Conservation (phyloP, 2,329 filamentous ascomycete species). For the Aspergillus terreus region DNA sequence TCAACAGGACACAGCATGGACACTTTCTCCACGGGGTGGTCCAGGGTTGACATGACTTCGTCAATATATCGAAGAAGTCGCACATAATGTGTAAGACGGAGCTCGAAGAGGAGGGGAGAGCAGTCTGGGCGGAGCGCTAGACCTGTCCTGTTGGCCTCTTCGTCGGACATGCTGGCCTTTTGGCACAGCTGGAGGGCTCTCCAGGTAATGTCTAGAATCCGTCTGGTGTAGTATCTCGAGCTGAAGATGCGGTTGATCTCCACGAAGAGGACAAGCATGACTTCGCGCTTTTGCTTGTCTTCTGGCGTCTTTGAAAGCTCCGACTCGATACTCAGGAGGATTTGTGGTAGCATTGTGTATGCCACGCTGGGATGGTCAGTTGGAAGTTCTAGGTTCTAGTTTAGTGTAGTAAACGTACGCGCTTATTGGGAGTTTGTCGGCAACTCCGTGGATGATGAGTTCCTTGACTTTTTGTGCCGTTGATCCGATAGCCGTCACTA, state of each 20-base stretch:
- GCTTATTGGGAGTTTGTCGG: slow-evolving; percentile 14
- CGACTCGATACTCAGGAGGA: slow-evolving; percentile 11
- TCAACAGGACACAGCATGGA: background rate
- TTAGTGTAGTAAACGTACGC: slow-evolving; percentile 1
- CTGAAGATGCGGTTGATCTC: slow-evolving; percentile 11
- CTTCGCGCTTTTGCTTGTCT: slow-evolving; percentile 12
- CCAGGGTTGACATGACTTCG: slow-evolving; percentile 8
- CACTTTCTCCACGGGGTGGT: slow-evolving; percentile 1
- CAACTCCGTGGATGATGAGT: slow-evolving; percentile 10
- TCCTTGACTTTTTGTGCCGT: slow-evolving; percentile 12
- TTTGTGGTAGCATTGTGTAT: slow-evolving; percentile 12
- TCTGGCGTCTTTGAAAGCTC: slow-evolving; percentile 10
- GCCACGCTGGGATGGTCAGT: slow-evolving; percentile 3
- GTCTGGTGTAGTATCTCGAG: slow-evolving; percentile 10
- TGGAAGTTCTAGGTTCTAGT: background rate
- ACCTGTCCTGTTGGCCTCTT: background rate
- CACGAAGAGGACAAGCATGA: slow-evolving; percentile 13
- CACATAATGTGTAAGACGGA: slow-evolving; percentile 10
- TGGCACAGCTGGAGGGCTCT: slow-evolving; percentile 10
- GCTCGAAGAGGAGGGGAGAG: slow-evolving; percentile 8
- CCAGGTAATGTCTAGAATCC: slow-evolving; percentile 11
- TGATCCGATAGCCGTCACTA: slow-evolving; percentile 7
- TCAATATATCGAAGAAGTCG: slow-evolving; percentile 9
- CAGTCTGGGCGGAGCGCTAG: background rate
- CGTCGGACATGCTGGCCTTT: background rate